A percentile compares a stretch with the other conserved stretches of the same genome.
These are phyloP conservation scores for Phytopythium litorale DNA, from an alignment of 352 stramenopile species.

Conservation along the genomic window DNA sequence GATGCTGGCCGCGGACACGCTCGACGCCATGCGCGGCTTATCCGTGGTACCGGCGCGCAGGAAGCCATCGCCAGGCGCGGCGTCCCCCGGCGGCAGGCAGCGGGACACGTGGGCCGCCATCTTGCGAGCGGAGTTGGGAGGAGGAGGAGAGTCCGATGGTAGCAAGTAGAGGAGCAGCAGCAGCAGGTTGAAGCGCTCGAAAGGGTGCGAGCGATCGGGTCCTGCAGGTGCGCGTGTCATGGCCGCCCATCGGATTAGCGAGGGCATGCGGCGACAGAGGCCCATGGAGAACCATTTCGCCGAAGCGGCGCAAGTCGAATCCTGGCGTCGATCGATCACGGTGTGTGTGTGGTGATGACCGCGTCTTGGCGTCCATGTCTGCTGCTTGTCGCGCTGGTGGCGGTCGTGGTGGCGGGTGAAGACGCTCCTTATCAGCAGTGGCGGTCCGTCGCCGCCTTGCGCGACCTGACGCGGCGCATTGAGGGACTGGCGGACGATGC, in stretches of 20 bases:
- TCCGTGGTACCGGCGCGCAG: conserved; percentile 18
- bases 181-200: neutral
- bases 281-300: neutral
- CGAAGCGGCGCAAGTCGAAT: neutral
- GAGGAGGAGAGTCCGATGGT: neutral
- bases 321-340: neutral
- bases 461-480: neutral
- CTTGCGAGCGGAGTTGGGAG: conserved; percentile 22
- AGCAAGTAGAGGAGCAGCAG: neutral
- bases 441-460: neutral
- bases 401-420: neutral
- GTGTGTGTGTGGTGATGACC: neutral
- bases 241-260: neutral
- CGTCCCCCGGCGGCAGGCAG: neutral
- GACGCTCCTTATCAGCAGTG: neutral
- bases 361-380: neutral
- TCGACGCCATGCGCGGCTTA: conserved; percentile 23
- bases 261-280: neutral
- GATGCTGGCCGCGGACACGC: conserved; percentile 11
- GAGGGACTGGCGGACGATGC: neutral
- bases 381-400: neutral
- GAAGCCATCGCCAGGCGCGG: neutral
- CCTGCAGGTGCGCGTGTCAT: neutral
- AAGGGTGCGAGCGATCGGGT: neutral
- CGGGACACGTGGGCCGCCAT: conserved; percentile 37